Base-by-base conservation (phyloP, 257 asterid species). In the Eucommia ulmoides region DNA sequence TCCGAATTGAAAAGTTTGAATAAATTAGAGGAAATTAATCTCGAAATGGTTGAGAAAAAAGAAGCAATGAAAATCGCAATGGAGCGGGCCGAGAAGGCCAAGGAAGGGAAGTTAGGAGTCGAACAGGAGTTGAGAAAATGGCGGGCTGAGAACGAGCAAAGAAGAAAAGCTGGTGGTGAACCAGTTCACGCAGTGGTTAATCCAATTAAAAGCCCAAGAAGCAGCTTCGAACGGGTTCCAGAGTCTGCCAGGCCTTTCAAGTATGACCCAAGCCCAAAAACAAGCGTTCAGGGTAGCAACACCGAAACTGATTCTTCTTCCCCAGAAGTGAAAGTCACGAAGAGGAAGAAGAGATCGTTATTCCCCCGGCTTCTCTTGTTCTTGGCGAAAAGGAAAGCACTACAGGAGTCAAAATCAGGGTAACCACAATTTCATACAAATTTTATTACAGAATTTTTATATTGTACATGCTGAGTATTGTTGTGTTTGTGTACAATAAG, bases 101-200 rank as follows among this genome's bases (percentile, higher is more conserved):
- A 76, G 61, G 85, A 74, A 70, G 95, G 87, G 20, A 91, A 91
- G 59, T 63, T 91, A 58, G 82, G 74, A 1, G 77, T 65, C 3
- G 97, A 91, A 56, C 97, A 87, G 49, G 97, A 86, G 74, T 50
- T 91, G 52, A 73, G 97, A 51, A 75, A 67, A 51, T 79, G 94
- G 94, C 77, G 97, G 68, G 75, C 84, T 8, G 89, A 91, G 59
- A 75, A 79, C 20, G 96, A 81, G 64, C 87, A 77, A 47, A 79
- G 75, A 54, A 62, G 95, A 47, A 86, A 77, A 68, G 78, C 83
- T 17, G 71, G 66, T 17, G 71, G 66, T 2, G 82, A 65, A 53
- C 54, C 78, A 0, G 33, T 52, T 56, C 73, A 72, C 3, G 62
- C 55, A 12, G 42, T 52, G 8, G 41, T 41, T 20, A 60, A 49